Conservation (phyloP, 108 stramenopile species). For the Phaeodactylum tricornutum region DNA sequence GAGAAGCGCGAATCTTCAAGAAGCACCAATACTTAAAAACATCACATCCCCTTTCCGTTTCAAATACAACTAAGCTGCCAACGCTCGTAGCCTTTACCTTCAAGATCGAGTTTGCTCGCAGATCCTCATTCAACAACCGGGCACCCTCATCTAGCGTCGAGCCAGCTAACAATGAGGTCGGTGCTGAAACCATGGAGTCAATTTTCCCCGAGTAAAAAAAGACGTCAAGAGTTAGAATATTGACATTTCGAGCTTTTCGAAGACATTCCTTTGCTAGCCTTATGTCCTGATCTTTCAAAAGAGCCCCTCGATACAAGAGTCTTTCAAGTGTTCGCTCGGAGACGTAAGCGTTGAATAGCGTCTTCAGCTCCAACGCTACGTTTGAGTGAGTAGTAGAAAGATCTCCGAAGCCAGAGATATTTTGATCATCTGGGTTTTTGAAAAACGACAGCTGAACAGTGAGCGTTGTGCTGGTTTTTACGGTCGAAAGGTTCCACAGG, state of each 20-base stretch:
- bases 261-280: conserved; percentile 39
- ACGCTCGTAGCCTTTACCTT: conserved; percentile 5
- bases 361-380: no score
- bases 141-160: conserved; percentile 47
- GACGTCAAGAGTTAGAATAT: conserved; percentile 32
- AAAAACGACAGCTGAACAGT: no score
- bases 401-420: no score
- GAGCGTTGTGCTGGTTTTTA: no score
- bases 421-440: no score
- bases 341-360: conserved; percentile 39
- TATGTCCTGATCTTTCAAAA: conserved; percentile 29
- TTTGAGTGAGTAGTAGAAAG: no score
- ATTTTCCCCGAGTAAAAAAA: conserved; percentile 43
- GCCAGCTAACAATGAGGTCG: conserved; percentile 40
- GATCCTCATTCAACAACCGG: conserved; percentile 11
- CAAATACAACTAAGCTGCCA: conserved; percentile 18
- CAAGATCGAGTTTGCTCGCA: conserved; percentile 10
- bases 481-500: no score
- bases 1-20: conserved; percentile 16
- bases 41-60: neutral
- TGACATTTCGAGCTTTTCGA: conserved; percentile 33
- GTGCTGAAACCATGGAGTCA: conserved; percentile 44
- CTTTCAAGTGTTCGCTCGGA: conserved; percentile 62
- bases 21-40: conserved; percentile 53
- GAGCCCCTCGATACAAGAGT: conserved; percentile 23